phyloP scores from a whole-genome alignment of 2,329 filamentous ascomycete species.

The Calonectria crousiana region DNA sequence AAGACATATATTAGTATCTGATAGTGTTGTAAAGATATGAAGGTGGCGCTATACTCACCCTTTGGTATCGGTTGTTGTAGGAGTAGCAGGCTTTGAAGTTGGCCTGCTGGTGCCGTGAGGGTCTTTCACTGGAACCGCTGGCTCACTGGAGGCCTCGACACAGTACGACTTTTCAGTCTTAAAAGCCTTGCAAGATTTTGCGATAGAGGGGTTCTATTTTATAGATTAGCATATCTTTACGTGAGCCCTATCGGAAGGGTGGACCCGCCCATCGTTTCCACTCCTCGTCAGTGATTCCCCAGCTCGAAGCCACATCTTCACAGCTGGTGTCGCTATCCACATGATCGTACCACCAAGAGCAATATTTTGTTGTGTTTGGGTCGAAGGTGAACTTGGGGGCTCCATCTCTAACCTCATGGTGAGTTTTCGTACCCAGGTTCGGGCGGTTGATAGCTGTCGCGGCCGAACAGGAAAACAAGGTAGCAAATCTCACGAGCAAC shows the following conservation, averaged over 20 bases:
- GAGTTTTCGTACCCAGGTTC: background rate
- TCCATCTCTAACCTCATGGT: background rate
- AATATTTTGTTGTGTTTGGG: background rate
- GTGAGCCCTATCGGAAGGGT: background rate
- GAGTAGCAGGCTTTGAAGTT: background rate
- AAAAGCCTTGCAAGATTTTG: background rate
- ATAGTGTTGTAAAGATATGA: background rate
- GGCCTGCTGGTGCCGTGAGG: background rate
- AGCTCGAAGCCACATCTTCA: background rate
- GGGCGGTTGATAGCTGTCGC: no score
- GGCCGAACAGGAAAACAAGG: no score
- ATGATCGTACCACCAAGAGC: background rate
- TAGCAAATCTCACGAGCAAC: no score
- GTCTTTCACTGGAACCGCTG: background rate
- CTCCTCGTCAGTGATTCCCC: background rate
- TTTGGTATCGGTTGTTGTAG: background rate
- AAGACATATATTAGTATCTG: background rate
- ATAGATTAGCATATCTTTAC: background rate
- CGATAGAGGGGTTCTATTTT: background rate
- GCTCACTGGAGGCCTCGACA: background rate
- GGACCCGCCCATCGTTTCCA: background rate
- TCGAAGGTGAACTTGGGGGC: background rate
- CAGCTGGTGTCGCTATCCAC: background rate
- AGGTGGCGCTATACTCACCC: background rate
- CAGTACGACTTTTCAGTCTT: background rate